Evolutionary conservation across 2,329 filamentous ascomycete species (phyloP).

Genomic region (Phaeosphaeriaceae sp.): DNA sequence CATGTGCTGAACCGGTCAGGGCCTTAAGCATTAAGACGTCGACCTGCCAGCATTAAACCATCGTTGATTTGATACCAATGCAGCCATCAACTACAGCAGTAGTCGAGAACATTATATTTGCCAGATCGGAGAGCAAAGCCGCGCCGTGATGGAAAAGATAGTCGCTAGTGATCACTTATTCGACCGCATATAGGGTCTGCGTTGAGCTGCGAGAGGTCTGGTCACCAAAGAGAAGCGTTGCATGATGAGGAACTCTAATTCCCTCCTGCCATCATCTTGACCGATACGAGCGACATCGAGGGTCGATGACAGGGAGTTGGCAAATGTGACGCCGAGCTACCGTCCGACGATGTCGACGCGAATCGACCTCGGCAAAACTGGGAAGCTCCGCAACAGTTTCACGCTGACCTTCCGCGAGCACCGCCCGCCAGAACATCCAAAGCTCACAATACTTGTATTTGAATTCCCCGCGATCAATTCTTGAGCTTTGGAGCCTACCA

Average conservation of each 20-base stretch:
- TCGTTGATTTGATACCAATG: not conserved
- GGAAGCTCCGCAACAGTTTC: constrained; percentile 33
- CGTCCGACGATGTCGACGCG: constrained; percentile 16
- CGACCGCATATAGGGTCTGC: not conserved
- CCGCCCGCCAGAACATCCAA: constrained; percentile 31
- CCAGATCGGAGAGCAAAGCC: not conserved
- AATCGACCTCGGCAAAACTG: constrained; percentile 43
- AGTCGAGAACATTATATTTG: not conserved
- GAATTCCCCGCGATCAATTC: not conserved
- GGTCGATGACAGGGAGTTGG: not conserved
- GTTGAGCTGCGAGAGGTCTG: not conserved
- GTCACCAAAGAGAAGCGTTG: not conserved
- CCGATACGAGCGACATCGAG: not conserved
- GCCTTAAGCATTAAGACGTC: too few relatives aligned
- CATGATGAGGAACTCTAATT: not conserved
- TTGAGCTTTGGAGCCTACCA: not conserved
- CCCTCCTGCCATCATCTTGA: not conserved
- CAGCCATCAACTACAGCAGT: not conserved
- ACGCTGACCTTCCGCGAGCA: constrained; percentile 23
- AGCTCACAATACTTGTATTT: constrained; percentile 7
- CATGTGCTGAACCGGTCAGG: too few relatives aligned
- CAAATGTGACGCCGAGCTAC: not conserved
- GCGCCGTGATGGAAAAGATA: not conserved
- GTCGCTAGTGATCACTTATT: not conserved
- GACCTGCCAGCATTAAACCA: too few relatives aligned